Base-by-base conservation (phyloP, 1,284 basidiomycete genomes). In the Pisolithus thermaeus region DNA sequence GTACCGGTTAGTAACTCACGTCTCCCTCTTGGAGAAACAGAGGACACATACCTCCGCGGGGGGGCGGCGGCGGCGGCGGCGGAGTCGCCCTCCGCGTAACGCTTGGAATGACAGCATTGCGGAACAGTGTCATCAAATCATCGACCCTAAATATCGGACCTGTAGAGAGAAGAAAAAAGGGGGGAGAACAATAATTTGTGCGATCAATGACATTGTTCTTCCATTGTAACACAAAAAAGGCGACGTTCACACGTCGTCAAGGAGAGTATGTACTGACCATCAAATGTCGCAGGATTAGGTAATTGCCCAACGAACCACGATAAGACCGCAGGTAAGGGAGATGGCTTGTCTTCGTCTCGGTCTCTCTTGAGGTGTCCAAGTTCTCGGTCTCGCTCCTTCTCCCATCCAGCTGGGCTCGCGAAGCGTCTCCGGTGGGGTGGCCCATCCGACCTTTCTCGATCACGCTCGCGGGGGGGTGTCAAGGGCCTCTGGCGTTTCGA, bases 81-180 rank as follows among this genome's bases (percentile, higher is more conserved):
- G 78, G 75, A 23, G 81, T 79, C 18, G 77, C 75, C 55, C 76
- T 57, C 53, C 60, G 52, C 40, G 63, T 73, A 18, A 65, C 75
- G 51, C 80, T 84, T 4, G 89, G 87, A 50, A 92, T 87, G 20
- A 85, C 80, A 46, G 87, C 86, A 62, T 80, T 86, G 43, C 81
- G 76, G 65, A 92, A 83, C 22, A 92, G 64, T 55, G 84, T 84
- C 78, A 95, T 84, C 32, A 94, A 73, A 67, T 94, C 91, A 46
- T 94, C 91, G 3, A 87, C 86, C 49, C 88, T 78, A 73, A 94
- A 93, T 36, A 92, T 78, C 16, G 92, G 91, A 2, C 91, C 91
- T 92, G 57, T 41, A 35, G 16, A 35, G 28, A 30, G 56, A 14
- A 3, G 28, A 59, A 56, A 43, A 55, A 47, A 8, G 51, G 61